Evolutionary conservation across 768 basidiomycete species (phyloP).

Genomic region (Podaxis pistillaris): DNA sequence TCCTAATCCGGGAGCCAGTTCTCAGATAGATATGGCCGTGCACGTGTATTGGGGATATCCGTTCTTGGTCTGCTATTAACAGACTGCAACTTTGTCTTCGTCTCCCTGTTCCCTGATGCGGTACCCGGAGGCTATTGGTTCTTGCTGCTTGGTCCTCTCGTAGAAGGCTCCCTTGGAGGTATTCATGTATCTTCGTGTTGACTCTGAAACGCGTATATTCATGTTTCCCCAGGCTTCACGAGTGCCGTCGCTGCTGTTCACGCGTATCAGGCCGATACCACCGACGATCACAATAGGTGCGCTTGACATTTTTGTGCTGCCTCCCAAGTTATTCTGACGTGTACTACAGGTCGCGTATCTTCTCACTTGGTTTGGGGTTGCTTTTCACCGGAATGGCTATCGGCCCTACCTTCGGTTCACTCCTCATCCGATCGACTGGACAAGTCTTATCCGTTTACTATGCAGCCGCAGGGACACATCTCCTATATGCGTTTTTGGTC

Average conservation of each 20-base stretch:
- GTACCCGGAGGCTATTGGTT: slow-evolving; percentile 86
- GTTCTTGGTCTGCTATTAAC: slow-evolving; percentile 57
- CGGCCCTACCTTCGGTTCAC: slow-evolving; percentile 71
- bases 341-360: slow-evolving; percentile 52
- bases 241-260: slow-evolving; percentile 51
- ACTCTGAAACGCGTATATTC: neutral
- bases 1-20: slow-evolving; percentile 38
- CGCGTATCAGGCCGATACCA: slow-evolving; percentile 72
- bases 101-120: slow-evolving; percentile 51
- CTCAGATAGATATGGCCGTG: slow-evolving; percentile 78
- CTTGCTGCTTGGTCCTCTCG: slow-evolving; percentile 57
- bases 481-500: slow-evolving; percentile 45
- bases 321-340: neutral
- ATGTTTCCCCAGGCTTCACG: slow-evolving; percentile 41
- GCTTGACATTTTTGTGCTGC: neutral
- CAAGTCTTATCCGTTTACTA: slow-evolving; percentile 71
- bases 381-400: slow-evolving; percentile 72
- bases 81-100: slow-evolving; percentile 68
- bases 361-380: slow-evolving; percentile 67
- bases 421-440: slow-evolving; percentile 59
- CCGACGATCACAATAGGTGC: slow-evolving; percentile 52
- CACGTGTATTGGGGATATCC: slow-evolving; percentile 58
- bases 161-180: slow-evolving; percentile 78
- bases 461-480: slow-evolving; percentile 48
- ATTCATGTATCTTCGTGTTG: slow-evolving; percentile 3